Percentiles rank a stretch among this genome's conserved stretches.
These are phyloP conservation scores for Rhodotorula babjevae DNA, from an alignment of 768 basidiomycete genomes.

Conservation along the genomic window DNA sequence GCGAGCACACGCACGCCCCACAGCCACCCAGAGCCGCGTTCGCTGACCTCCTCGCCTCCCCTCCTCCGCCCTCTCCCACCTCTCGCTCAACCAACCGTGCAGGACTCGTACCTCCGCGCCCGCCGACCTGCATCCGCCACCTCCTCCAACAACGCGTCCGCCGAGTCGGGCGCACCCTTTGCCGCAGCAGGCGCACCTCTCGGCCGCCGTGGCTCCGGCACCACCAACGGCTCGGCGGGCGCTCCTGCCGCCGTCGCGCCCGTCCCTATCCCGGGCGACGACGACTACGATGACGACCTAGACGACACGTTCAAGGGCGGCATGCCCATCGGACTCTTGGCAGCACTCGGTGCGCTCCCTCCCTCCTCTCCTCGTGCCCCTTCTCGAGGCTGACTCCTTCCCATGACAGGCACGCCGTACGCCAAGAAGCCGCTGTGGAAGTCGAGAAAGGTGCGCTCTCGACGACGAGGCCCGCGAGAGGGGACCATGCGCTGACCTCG, in stretches of 20 bases:
- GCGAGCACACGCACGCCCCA: not conserved
- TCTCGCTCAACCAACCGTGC: not conserved
- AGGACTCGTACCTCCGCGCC: conserved; percentile 22
- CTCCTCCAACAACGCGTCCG: not conserved
- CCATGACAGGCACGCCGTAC: conserved; percentile 22
- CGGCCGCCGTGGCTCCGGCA: not conserved
- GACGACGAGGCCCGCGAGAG: not conserved
- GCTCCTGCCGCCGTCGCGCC: not conserved
- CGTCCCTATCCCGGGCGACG: not conserved
- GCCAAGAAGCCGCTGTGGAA: conserved; percentile 34
- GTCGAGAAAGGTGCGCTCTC: conserved; percentile 10
- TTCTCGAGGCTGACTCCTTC: not conserved
- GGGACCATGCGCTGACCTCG: not conserved
- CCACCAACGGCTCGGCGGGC: not conserved
- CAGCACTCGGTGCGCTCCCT: conserved; percentile 22
- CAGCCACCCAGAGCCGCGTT: not conserved
- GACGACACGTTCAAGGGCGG: conserved; percentile 20
- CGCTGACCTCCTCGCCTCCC: not conserved
- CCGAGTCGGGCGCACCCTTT: not conserved
- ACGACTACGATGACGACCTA: conserved; percentile 3
- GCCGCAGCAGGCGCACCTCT: not conserved
- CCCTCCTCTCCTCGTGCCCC: not conserved
- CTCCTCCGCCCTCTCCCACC: not conserved
- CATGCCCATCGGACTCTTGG: conserved; percentile 29
- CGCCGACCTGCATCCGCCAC: not conserved